Evolutionary conservation across 345 rosid species (phyloP).

Genomic region (Euphorbia peplus): DNA sequence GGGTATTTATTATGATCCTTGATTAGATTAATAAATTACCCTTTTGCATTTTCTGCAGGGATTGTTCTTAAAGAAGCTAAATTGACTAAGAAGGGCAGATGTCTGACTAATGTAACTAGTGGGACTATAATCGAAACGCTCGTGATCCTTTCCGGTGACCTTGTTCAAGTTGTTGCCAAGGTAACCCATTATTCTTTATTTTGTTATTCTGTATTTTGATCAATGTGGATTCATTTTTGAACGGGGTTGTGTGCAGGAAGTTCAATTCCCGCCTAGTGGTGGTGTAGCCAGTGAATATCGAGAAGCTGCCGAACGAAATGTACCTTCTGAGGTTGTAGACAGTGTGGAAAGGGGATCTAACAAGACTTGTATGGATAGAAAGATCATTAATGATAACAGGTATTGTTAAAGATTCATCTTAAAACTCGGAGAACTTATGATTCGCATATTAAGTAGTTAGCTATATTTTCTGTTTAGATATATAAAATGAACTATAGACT

Average conservation of each 20-base stretch:
- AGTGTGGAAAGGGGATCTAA: slow-evolving; percentile 23
- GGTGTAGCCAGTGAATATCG: slow-evolving; percentile 34
- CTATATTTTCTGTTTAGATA: neutral
- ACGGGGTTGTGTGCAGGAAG: slow-evolving; percentile 45
- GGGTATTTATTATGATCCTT: neutral
- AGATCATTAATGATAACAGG: slow-evolving; percentile 43
- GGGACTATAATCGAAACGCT: slow-evolving; percentile 61
- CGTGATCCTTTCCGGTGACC: slow-evolving; percentile 57
- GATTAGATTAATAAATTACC: neutral
- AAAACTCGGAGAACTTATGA: neutral
- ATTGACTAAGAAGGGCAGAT: slow-evolving; percentile 65
- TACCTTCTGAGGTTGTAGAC: slow-evolving; percentile 25
- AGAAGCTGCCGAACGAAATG: slow-evolving; percentile 37
- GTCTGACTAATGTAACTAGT: slow-evolving; percentile 51
- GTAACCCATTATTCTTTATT: slow-evolving; percentile 34
- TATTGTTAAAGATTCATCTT: slow-evolving; percentile 18
- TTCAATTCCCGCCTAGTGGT: slow-evolving; percentile 49
- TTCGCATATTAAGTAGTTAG: neutral
- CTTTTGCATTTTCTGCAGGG: slow-evolving; percentile 38
- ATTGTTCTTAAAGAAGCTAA: slow-evolving; percentile 81
- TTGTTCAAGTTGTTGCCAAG: slow-evolving; percentile 84
- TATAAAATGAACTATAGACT: neutral
- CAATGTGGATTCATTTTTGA: slow-evolving; percentile 5
- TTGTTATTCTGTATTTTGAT: slow-evolving; percentile 4
- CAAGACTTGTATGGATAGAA: slow-evolving; percentile 26